Evolutionary conservation across 495 filamentous ascomycete genomes (phyloP), one percentile per base, ranked within the genome.

Genomic region (Podospora comata): DNA sequence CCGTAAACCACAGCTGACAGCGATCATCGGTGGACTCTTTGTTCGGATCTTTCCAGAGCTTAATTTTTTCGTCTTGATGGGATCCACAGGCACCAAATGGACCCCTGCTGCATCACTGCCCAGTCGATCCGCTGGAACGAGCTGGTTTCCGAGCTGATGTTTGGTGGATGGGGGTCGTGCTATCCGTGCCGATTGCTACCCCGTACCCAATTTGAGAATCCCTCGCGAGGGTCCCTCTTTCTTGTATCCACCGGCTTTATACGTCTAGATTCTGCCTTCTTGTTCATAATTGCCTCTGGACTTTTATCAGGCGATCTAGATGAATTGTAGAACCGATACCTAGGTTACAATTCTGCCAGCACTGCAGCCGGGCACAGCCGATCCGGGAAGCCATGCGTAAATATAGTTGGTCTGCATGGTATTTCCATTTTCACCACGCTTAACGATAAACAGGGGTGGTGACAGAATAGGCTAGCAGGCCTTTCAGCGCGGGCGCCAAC

Each of bases 61-160:
- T 58, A 58, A 48, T 58, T 58, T 58, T 58, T 58, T 58, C 55
- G 55, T 58, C 18, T 58, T 58, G 55, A 58, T 58, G 55, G 18
- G 55, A 58, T 58, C 55, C 55, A 58, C 55, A 19, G 18, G n/a
- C 19, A 58, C n/a, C 18, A 18, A 26, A 58, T 26, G 55, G 55
- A 19, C 55, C 55, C 55, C 55, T 58, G 55, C 23, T 58, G 23
- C 23, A 58, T 58, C 39, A 48, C 39, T 48, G 39, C 39, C 39
- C 39, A 48, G 39, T 2, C 39, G 39, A 48, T 48, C 39, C 39
- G 13, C 39, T 48, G 39, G 39, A 48, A 11, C 39, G 39, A 48
- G 39, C 39, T 48, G 39, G 39, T 11, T 48, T 48, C 39, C 39
- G 39, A 48, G 39, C 39, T 48, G 39, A 11, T 48, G 39, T 48